phyloP scores from a whole-genome alignment of 805 yeast genomes.

The Pichia cabralensis region DNA sequence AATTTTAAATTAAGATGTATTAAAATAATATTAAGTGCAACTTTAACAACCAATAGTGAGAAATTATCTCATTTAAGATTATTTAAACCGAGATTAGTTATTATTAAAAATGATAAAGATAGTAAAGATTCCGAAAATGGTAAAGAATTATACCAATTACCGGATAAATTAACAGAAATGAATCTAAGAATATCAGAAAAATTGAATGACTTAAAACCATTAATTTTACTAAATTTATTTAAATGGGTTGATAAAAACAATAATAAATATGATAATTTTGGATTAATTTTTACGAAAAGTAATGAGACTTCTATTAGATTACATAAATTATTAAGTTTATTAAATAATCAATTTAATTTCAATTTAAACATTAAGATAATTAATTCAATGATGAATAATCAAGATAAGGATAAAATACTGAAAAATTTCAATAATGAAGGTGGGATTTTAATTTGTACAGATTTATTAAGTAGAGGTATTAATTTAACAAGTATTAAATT shows the following conservation, averaged over 20 bases:
- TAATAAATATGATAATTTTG: constrained; percentile 26
- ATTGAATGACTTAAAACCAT: constrained; percentile 53
- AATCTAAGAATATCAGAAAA: constrained; percentile 22
- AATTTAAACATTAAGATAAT: constrained; percentile 32
- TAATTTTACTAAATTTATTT: constrained; percentile 53
- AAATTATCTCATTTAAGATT: constrained; percentile 66
- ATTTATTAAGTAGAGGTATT: constrained; percentile 91
- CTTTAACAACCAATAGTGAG: constrained; percentile 88
- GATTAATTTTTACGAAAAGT: constrained; percentile 58
- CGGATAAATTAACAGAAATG: constrained; percentile 34
- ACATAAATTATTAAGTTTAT: constrained; percentile 43
- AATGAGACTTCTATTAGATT: constrained; percentile 85
- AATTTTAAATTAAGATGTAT: constrained; percentile 33
- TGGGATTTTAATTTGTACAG: constrained; percentile 64
- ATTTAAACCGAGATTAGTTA: constrained; percentile 58
- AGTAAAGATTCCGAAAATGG: too few species aligned
- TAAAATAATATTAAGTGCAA: constrained; percentile 81
- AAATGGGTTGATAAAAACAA: constrained; percentile 22
- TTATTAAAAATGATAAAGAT: constrained; percentile 56
- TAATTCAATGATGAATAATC: constrained; percentile 47
- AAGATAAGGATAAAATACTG: constrained; percentile 47
- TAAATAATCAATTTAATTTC: constrained; percentile 21
- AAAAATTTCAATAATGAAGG: constrained; percentile 44
- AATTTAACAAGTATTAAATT: constrained; percentile 61
- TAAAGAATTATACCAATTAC: constrained; percentile 52